Conservation (phyloP, 2,329 filamentous ascomycete genomes). For the Trichocomaceae sp. region DNA sequence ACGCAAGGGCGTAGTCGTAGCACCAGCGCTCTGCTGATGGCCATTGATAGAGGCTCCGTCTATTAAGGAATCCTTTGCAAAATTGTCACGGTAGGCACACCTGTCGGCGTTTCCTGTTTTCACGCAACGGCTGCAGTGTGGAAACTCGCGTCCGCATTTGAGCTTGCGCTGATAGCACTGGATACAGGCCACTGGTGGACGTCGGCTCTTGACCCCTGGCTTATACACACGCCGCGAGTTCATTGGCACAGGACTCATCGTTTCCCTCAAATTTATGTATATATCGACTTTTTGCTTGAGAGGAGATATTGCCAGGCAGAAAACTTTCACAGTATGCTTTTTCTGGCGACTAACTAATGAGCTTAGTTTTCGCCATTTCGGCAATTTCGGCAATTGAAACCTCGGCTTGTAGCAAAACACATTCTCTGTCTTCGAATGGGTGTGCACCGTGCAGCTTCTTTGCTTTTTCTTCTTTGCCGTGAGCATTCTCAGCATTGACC, state of each 20-base stretch:
- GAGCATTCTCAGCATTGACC: too few species aligned
- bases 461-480: too few species aligned
- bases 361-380: neutral
- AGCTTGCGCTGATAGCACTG: conserved; percentile 7
- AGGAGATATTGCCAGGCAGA: neutral
- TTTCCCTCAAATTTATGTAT: neutral
- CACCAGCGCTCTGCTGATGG: neutral
- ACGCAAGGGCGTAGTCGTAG: neutral
- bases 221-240: neutral
- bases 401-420: neutral
- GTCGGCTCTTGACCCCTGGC: neutral
- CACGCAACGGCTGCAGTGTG: conserved; percentile 4
- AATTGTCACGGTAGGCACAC: conserved; percentile 3
- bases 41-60: neutral
- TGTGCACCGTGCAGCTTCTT: too few species aligned
- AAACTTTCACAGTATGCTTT: neutral
- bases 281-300: neutral
- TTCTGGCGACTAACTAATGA: too few species aligned
- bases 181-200: conserved; percentile 4
- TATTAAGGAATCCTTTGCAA: neutral
- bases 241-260: neutral
- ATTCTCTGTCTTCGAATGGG: too few species aligned
- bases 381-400: conserved; percentile 2
- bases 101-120: neutral
- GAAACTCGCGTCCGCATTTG: conserved; percentile 6